Base-by-base conservation (phyloP, 2,329 filamentous ascomycete species). In the Clarireedia monteithiana region DNA sequence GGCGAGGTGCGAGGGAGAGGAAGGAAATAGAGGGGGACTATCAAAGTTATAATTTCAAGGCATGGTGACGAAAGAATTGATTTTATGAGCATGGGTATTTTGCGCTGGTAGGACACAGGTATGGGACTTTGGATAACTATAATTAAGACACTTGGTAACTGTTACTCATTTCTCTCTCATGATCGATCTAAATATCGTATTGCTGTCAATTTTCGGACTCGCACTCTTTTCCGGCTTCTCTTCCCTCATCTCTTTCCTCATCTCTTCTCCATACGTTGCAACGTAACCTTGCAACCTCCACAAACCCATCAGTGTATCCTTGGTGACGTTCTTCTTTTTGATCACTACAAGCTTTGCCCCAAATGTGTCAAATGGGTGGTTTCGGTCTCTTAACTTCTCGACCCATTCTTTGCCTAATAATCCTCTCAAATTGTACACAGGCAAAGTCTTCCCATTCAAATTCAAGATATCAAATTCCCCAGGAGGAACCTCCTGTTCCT, bases 241-340 rank as follows among this genome's bases (percentile, higher is more conserved):
- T 17, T 17, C 26, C 4, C 15, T 12, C 24, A 46, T 34, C 12
- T 12, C n/a, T 17, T 17, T 17, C 4, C 15, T 12, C 24, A 46
- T 34, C 6, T 47, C 42, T 27, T 40, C 48, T n/a, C 50, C 48
- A 46, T 53, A 49, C n/a, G 60, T 53, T 15, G 62, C 63, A 36
- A 82, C 48, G 62, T 80, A 85, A 1, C 80, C 80, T 58, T 84
- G 78, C 7, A 85, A 65, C 59, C 76, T 78, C 82, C 82, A 85
- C 6, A 85, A 70, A 53, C 75, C 71, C 54, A 75, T 56, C 66
- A 82, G 78, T 47, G 82, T 49, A 14, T 72, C 66, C 23, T 73
- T 65, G 6, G 75, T 77, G 39, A 71, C 68, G 59, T 63, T 69
- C 62, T 69, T 71, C 58, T 82, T 69, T 46, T 62, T 67, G 20